phyloP scores from a whole-genome alignment of 768 basidiomycete species.

The Lactarius evosmus region DNA sequence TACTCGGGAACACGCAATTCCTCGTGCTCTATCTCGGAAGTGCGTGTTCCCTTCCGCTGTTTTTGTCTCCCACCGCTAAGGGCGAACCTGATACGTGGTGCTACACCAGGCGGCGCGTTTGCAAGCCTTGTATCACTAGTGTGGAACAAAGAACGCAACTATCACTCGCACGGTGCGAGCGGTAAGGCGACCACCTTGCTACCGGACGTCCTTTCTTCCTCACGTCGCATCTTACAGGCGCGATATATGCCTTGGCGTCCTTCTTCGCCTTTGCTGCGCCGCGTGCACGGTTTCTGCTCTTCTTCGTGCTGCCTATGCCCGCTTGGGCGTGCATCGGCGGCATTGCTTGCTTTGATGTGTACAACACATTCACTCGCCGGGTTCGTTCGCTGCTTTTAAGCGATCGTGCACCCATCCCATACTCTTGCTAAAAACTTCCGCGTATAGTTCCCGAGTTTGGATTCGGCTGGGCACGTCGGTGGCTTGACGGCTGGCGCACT shows the following conservation, averaged over 20 bases:
- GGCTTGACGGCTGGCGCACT: constrained; percentile 21
- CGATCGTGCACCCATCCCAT: not conserved
- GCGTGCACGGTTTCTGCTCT: constrained; percentile 60
- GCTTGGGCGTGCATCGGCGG: constrained; percentile 74
- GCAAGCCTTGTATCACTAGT: constrained; percentile 49
- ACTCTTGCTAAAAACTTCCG: not conserved
- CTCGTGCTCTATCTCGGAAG: constrained; percentile 72
- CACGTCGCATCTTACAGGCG: constrained; percentile 42
- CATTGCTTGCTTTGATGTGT: constrained; percentile 60
- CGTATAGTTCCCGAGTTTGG: constrained; percentile 13
- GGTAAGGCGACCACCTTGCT: constrained; percentile 40
- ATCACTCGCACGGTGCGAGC: constrained; percentile 64
- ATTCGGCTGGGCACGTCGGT: constrained; percentile 24
- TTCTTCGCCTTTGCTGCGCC: constrained; percentile 72
- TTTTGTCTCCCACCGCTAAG: not conserved
- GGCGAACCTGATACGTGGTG: not conserved
- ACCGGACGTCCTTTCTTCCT: not conserved
- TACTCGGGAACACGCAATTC: constrained; percentile 66
- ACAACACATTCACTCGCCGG: constrained; percentile 37
- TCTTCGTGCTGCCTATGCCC: constrained; percentile 74
- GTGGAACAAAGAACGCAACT: constrained; percentile 42
- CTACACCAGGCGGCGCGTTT: constrained; percentile 53
- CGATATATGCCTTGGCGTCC: constrained; percentile 67
- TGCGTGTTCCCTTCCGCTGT: constrained; percentile 33
- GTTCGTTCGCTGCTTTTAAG: constrained; percentile 17